Evolutionary conservation across 208 protist species (phyloP).

Genomic region (Leishmania tarentolae): DNA sequence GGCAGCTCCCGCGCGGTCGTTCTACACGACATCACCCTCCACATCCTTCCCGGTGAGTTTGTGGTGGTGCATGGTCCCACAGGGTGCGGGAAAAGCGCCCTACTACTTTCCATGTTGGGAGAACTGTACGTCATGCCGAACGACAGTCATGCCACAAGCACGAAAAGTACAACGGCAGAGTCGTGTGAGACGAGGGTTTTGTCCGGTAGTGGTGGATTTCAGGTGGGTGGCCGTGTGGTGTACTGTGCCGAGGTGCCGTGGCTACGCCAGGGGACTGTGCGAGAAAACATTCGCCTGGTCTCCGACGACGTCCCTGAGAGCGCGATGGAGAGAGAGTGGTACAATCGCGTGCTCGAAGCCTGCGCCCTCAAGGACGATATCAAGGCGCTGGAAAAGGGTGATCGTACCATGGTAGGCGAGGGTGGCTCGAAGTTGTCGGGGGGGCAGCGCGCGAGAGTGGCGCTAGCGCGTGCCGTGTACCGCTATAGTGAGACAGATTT

Average conservation of each 20-base stretch:
- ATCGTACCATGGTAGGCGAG: conserved; percentile 89
- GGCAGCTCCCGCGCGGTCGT: conserved; percentile 31
- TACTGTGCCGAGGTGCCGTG: conserved; percentile 92
- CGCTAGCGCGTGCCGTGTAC: conserved; percentile 85
- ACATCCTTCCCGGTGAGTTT: conserved; percentile 68
- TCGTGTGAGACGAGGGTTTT: not conserved
- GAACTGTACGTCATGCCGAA: conserved; percentile 57
- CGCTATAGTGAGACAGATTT: conserved; percentile 60
- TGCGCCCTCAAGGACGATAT: conserved; percentile 88
- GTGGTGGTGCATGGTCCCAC: conserved; percentile 81
- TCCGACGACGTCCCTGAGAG: conserved; percentile 45
- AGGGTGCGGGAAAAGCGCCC: conserved; percentile 80
- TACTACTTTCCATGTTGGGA: conserved; percentile 78
- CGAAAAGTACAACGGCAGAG: conserved; percentile 1
- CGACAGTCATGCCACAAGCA: not conserved
- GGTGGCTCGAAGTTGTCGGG: conserved; percentile 83
- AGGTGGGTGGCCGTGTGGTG: conserved; percentile 57
- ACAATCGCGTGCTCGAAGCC: conserved; percentile 56
- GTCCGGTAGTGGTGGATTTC: conserved; percentile 34
- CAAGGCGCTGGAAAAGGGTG: conserved; percentile 64
- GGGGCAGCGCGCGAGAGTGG: conserved; percentile 87
- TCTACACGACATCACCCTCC: conserved; percentile 58
- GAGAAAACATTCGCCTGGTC: conserved; percentile 92
- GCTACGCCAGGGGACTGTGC: conserved; percentile 90
- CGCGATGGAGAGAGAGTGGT: conserved; percentile 56